phyloP scores from a whole-genome alignment of 129 eudicot genomes.

The Arctium minus region DNA sequence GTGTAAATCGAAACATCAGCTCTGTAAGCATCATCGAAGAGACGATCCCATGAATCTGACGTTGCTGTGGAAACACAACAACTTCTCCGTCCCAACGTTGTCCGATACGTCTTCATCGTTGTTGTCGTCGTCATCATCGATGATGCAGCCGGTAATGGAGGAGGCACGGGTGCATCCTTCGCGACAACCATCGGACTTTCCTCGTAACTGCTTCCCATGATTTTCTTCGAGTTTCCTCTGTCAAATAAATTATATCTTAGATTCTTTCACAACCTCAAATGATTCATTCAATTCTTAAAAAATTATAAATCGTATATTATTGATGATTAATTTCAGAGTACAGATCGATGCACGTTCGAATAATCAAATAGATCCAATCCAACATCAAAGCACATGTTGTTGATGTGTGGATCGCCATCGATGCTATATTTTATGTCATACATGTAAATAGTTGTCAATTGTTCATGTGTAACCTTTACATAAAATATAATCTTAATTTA shows the following conservation, averaged over 20 bases:
- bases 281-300: neutral
- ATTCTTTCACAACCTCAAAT: neutral
- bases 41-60: constrained; percentile 55
- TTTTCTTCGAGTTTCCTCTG: constrained; percentile 6
- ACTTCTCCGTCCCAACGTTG: constrained; percentile 12
- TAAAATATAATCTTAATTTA: no score
- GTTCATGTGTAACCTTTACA: no score
- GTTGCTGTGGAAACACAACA: constrained; percentile 18
- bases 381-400: neutral
- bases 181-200: constrained; percentile 21
- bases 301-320: neutral
- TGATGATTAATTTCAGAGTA: neutral
- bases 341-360: constrained; percentile 2
- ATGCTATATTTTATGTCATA: neutral
- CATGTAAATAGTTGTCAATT: no score
- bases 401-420: neutral
- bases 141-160: constrained; percentile 45
- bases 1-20: constrained; percentile 77
- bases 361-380: neutral
- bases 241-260: constrained; percentile 13
- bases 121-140: neutral
- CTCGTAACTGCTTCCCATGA: constrained; percentile 24
- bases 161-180: constrained; percentile 45
- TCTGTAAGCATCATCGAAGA: constrained; percentile 83
- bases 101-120: neutral